Conservation (phyloP, 768 basidiomycete genomes). For the Tulasnella calospora region DNA sequence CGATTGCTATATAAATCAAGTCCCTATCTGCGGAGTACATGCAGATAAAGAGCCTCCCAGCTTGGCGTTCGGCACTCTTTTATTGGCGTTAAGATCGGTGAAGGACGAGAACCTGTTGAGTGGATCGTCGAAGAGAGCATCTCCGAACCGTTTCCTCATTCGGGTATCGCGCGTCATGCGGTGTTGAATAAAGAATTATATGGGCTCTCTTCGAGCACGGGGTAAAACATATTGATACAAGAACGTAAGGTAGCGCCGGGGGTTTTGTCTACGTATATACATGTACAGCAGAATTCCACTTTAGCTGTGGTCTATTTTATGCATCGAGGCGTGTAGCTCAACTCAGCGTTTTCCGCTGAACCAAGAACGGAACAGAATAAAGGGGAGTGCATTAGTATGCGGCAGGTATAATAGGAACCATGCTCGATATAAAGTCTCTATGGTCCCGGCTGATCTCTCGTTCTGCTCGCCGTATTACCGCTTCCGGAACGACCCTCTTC, state of each 20-base stretch:
- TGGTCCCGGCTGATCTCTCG: not conserved
- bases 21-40: not conserved
- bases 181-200: not conserved
- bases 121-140: no score
- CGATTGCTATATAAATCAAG: not conserved
- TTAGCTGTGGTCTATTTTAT: not conserved
- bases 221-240: not conserved
- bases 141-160: no score
- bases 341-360: not conserved
- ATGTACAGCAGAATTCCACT: not conserved
- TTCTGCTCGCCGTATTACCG: slow-evolving; percentile 12
- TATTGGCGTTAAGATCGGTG: not conserved
- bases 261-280: not conserved
- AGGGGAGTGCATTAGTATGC: not conserved
- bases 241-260: not conserved
- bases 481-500: slow-evolving; percentile 8
- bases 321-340: not conserved
- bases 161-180: no score
- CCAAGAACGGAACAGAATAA: not conserved
- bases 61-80: not conserved
- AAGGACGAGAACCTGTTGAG: no score
- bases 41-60: no score
- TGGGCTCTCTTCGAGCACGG: not conserved
- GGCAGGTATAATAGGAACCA: not conserved
- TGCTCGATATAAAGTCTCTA: not conserved